Evolutionary conservation across 1,284 basidiomycete species (phyloP), one percentile per base, ranked within the genome.

Genomic region (Fomitopsis betulina): DNA sequence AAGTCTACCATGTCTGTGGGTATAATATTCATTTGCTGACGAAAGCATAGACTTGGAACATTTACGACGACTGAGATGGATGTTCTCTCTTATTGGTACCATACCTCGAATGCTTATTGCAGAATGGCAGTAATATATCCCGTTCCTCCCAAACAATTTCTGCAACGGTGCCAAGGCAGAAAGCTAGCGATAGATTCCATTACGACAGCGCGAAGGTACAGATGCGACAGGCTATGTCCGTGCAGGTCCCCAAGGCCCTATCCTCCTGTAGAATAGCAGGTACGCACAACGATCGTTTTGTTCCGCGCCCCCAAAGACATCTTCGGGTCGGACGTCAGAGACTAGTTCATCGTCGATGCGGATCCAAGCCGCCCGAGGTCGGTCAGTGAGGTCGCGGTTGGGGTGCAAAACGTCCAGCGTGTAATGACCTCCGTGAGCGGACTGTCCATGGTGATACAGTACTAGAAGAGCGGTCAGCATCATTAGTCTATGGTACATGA

Each of bases 351-450:
- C 96, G 73, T 98, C 96, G 58, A 98, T 92, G 61, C 96, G 87
- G 59, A 97, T 82, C 96, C 93, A 98, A 21, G 81, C 87, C 67
- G 88, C 83, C 3, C 81, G 74, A 25, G 72, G 73, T 53, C 70
- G 69, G 23, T 73, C 70, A 63, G 68, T 72, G 51, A 78, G 73
- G 66, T 84, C 84, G 13, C 85, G 82, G 64, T 86, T 85, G 21
- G 93, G 90, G 61, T 94, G 89, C 8, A 96, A 76, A 1, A 97
- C 91, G 63, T 96, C 91, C 47, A 97, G 85, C 1, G 96, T 99
- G 76, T 98, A 99, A 73, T 98, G 96, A 0, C 96, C 96, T 7
- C 96, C 96, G 0, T 87, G 88, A 0, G 96, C 94, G 13, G 91
- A 91, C 50, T 82, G 78, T 2, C 96, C 96, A 68, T 99, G 96